A percentile compares a stretch with the other conserved stretches of the same genome.
Evolutionary conservation across 2,329 filamentous ascomycete species (phyloP).

Genomic region (Colletotrichum phormii): DNA sequence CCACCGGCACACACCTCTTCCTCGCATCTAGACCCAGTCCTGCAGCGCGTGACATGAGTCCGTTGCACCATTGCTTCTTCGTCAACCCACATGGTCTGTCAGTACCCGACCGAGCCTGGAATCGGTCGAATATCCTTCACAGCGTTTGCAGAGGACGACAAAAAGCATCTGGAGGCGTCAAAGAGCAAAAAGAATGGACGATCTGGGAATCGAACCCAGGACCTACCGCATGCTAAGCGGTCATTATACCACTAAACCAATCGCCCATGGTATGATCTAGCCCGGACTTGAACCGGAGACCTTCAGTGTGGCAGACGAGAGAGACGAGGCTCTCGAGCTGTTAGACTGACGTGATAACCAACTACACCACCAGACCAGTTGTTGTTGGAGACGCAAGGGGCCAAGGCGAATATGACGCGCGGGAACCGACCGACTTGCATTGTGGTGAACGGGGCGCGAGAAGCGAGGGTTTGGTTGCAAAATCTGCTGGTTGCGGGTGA

Average conservation of each 20-base stretch:
- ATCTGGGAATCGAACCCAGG: slow-evolving; percentile 36
- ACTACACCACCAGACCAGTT: neutral
- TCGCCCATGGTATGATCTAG: slow-evolving; percentile 30
- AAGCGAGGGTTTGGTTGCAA: neutral
- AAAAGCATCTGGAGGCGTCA: too few relatives aligned
- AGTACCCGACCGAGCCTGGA: neutral
- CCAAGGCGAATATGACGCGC: rapidly evolving
- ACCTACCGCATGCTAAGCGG: slow-evolving; percentile 36
- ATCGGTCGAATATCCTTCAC: neutral
- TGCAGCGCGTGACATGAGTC: too few relatives aligned
- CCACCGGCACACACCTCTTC: too few relatives aligned
- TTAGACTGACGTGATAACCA: neutral
- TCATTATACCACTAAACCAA: slow-evolving; percentile 36
- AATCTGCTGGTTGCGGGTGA: neutral
- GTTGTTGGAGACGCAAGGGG: rapidly evolving
- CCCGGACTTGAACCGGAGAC: slow-evolving; percentile 37
- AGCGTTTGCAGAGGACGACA: neutral
- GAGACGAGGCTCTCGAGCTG: neutral
- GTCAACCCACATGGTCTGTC: too few relatives aligned
- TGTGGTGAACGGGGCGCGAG: neutral
- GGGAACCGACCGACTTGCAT: neutral
- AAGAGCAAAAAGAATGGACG: slow-evolving; percentile 18
- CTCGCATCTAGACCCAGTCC: too few relatives aligned
- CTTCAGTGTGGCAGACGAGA: slow-evolving; percentile 21
- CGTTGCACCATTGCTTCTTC: too few relatives aligned